Evolutionary conservation across 768 basidiomycete genomes (phyloP), one percentile per base, ranked within the genome.

Genomic region (Xerocomus potaroensis): DNA sequence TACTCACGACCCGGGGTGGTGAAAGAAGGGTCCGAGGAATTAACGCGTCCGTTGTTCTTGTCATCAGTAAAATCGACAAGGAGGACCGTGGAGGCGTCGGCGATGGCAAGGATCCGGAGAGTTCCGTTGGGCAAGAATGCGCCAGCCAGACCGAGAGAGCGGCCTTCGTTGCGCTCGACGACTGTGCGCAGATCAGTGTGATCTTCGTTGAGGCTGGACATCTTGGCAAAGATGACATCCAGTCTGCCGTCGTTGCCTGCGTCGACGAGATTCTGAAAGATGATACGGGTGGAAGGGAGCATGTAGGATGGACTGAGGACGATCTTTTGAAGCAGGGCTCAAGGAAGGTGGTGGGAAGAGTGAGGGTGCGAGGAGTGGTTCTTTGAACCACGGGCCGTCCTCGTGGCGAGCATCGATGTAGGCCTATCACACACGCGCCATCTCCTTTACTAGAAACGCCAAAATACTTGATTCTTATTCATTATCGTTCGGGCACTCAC

Each of bases 161-260:
- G 64, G 15, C 66, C 65, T 9, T 68, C 66, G 49, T 66, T 66
- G 48, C 64, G 56, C 37, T 64, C 56, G 3, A 66, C 53, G 43
- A 66, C 27, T 16, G 47, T 48, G 24, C 56, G 51, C 10, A 66
- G 24, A 11, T 51, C 50, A 22, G 45, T 3, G 32, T 50, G 27
- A 30, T 66, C 66, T 10, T 60, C 50, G 33, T 62, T 56, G 29
- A 66, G 42, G 36, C 42, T 36, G 3, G 58, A 41, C 55, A 65
- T 52, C 14, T 47, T 52, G 43, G 55, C 23, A 11, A 53, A 15
- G 19, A 44, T 11, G 23, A 58, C 37, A 0, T 55, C 47, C 19
- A 66, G 45, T 22, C 22, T 61, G 27, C 60, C 55, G 35, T 62
- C 61, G 27, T 18, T 53, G 43, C 59, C 64, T 5, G 53, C 38